Evolutionary conservation across 768 basidiomycete genomes (phyloP).

Genomic region (Russula lepida): DNA sequence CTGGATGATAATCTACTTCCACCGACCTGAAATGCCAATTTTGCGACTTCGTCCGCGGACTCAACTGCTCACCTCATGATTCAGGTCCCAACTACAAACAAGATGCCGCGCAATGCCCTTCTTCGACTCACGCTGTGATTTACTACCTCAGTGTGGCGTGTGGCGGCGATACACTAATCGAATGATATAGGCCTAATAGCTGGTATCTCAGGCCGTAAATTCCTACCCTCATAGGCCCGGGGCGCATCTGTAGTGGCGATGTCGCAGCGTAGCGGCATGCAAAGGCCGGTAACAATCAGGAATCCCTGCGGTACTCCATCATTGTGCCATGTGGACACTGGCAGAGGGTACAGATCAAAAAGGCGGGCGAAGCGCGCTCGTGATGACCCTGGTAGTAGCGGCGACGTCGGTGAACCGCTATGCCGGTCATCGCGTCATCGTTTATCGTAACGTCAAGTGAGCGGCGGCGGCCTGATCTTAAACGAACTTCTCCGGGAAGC

Average conservation of each 20-base stretch:
- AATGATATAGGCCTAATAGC: background rate
- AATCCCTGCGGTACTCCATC: background rate
- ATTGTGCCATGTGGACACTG: background rate
- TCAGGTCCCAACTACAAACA: background rate
- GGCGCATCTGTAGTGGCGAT: background rate
- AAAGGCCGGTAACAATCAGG: background rate
- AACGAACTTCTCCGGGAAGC: no score
- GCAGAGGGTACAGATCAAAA: background rate
- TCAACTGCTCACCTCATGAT: background rate
- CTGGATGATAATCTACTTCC: background rate
- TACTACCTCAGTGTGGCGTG: background rate
- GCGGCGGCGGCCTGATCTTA: no score
- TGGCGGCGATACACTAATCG: background rate
- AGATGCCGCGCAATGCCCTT: background rate
- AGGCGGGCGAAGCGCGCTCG: background rate
- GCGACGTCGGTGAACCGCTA: background rate
- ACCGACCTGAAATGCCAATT: background rate
- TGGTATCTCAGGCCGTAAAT: background rate
- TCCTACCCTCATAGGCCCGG: background rate
- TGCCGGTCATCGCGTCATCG: background rate
- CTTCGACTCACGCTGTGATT: background rate
- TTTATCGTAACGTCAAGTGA: background rate
- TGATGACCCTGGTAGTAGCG: background rate
- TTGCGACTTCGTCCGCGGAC: background rate
- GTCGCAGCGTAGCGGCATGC: background rate